phyloP scores from a whole-genome alignment of 106 monocot species.

The Acanthochlamys bracteata region DNA sequence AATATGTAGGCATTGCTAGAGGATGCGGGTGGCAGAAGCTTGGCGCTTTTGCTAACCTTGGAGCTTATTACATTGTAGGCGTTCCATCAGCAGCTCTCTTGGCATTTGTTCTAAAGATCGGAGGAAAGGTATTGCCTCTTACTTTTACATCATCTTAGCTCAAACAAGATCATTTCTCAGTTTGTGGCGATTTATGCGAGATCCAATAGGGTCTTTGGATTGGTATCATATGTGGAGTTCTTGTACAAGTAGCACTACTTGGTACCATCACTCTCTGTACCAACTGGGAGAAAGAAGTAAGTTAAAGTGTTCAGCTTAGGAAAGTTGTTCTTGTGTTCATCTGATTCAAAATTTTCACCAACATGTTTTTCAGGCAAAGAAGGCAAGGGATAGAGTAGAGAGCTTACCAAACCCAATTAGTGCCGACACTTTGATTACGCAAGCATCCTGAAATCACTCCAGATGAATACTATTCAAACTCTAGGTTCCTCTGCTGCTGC shows the following conservation, averaged over 20 bases:
- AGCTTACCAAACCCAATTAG: too few relatives aligned
- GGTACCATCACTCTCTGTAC: conserved; percentile 12
- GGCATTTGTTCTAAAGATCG: conserved; percentile 47
- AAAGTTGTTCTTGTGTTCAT: too few relatives aligned
- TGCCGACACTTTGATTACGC: too few relatives aligned
- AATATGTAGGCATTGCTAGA: conserved; percentile 33
- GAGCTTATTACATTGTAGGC: conserved; percentile 60
- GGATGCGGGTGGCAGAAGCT: conserved; percentile 69
- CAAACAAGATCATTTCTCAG: too few relatives aligned
- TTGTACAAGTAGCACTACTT: conserved; percentile 8
- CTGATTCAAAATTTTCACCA: too few relatives aligned
- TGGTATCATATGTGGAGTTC: conserved; percentile 21
- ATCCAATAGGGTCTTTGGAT: conserved; percentile 17
- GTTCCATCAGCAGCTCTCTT: conserved; percentile 57
- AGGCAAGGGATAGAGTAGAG: conserved; percentile 29
- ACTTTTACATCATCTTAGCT: too few relatives aligned
- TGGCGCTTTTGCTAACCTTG: conserved; percentile 60
- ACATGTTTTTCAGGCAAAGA: conserved; percentile 26
- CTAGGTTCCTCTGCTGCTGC: too few relatives aligned
- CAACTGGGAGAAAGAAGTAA: conserved; percentile 24
- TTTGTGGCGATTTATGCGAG: too few relatives aligned
- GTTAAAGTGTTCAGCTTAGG: too few relatives aligned
- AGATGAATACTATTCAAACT: too few relatives aligned
- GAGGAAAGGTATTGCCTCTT: conserved; percentile 37
- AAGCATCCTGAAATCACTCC: too few relatives aligned